Base-by-base conservation (phyloP, 2,329 filamentous ascomycete species). In the Daldinia sp. region DNA sequence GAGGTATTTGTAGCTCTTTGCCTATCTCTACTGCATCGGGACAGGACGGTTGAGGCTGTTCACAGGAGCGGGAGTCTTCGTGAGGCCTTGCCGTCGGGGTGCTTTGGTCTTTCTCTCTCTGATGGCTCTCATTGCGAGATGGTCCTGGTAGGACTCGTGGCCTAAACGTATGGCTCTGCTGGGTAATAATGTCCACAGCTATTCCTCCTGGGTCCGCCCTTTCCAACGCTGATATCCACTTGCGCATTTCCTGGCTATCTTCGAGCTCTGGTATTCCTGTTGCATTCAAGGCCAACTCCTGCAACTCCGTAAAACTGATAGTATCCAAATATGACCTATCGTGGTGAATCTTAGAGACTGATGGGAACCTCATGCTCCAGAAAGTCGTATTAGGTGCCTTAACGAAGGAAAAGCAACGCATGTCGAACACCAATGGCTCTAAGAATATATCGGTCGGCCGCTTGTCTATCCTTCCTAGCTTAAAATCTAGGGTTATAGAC, bases 331-430 rank as follows among this genome's bases (percentile, higher is more conserved):
- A 92, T 2, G 87, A 87, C 26, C 93, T 86, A 76, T 97, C 93
- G 67, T 86, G 87, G 74, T 97, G 93, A 9, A 97, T 84, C 75
- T 95, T 97, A 63, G 88, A 85, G 3, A 95, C 88, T 2, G 87
- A 84, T 1, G 94, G 92, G 74, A 97, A 97, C 1, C 94, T 87
- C 59, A 93, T 87, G 66, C 90, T 90, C 82, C 89, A 93, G 74
- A 92, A 94, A 0, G 85, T 84, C 13, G 88, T 89, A 74, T 91
- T 90, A 3, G 88, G 86, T 2, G 87, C 85, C 74, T 90, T 92
- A 67, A 93, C 91, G 72, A 94, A 97, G 0, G 91, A 90, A 69
- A 93, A 92, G 60, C 93, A 94, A 26, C 92, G 85, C 66, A 97
- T 82, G 73, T 97, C 94, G 63, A 94, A 92, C 0, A 97, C 88